phyloP scores from a whole-genome alignment of 2,329 filamentous ascomycete species.

The Fusarium sp. region DNA sequence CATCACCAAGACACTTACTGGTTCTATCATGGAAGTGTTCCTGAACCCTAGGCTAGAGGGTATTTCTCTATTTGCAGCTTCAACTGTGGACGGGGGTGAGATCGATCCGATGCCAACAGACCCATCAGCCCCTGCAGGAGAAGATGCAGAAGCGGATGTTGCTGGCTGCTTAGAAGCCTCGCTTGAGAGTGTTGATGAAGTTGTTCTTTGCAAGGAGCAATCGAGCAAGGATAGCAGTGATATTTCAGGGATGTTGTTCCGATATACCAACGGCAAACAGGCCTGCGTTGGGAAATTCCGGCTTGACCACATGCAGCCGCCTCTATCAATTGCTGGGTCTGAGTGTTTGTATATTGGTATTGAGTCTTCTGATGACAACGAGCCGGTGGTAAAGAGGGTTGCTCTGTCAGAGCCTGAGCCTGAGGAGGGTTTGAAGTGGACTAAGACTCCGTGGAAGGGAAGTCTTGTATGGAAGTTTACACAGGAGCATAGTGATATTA shows the following conservation, averaged over 20 bases:
- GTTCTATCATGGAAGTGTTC: not conserved
- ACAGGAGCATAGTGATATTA: not conserved
- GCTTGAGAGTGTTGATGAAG: not conserved
- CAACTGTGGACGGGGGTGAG: constrained; percentile 2
- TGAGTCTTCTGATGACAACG: too few relatives aligned
- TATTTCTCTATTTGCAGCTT: constrained; percentile 9
- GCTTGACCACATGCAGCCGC: constrained; percentile 1
- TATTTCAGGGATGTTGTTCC: constrained; percentile 8
- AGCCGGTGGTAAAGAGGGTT: not conserved
- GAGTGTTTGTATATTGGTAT: not conserved
- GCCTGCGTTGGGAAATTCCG: constrained; percentile 17
- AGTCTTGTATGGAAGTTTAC: not conserved
- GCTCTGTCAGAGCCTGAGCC: not conserved
- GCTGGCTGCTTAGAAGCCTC: not conserved
- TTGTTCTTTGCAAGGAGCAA: not conserved
- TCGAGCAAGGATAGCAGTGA: too few relatives aligned
- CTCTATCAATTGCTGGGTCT: not conserved
- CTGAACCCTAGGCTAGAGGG: constrained; percentile 5
- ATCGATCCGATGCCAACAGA: not conserved
- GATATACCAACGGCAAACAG: constrained; percentile 3
- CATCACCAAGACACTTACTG: not conserved
- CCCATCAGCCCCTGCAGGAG: not conserved
- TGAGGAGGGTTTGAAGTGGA: constrained; percentile 7
- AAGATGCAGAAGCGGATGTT: not conserved
- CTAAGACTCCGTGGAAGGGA: not conserved